Conservation (phyloP, 2,329 filamentous ascomycete species). For the Ophiostoma novo-ulmi region DNA sequence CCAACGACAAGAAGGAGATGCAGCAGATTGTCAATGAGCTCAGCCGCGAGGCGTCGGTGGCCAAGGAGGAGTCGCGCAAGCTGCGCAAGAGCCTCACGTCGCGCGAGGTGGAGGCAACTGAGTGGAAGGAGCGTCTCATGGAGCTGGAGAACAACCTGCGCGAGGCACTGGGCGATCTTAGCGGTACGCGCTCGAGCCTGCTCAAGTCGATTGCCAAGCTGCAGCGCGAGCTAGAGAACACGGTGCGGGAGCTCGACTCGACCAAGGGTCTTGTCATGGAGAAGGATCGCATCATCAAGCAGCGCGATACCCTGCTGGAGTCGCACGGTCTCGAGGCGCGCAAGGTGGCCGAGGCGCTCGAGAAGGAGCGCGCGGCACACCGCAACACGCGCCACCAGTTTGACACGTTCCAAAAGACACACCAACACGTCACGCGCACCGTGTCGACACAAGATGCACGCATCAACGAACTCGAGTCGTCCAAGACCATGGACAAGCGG, state of each 20-base stretch:
- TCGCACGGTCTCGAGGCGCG: constrained; percentile 80
- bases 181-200: constrained; percentile 77
- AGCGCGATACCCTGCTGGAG: constrained; percentile 83
- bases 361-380: constrained; percentile 81
- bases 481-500: constrained; percentile 70
- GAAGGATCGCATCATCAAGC: constrained; percentile 84
- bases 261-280: constrained; percentile 75
- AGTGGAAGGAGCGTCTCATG: constrained; percentile 85
- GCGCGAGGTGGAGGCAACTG: constrained; percentile 80
- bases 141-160: constrained; percentile 86
- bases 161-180: constrained; percentile 80
- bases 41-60: constrained; percentile 72
- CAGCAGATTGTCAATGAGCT: constrained; percentile 91
- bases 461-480: constrained; percentile 79
- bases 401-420: constrained; percentile 81
- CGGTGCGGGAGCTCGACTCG: constrained; percentile 72
- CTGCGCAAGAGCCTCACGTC: constrained; percentile 77
- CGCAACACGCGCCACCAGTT: constrained; percentile 82
- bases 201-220: constrained; percentile 82
- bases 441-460: constrained; percentile 79
- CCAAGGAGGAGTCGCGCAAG: constrained; percentile 79
- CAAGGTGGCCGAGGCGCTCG: constrained; percentile 78
- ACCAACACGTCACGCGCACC: constrained; percentile 80
- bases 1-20: constrained; percentile 88
- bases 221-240: constrained; percentile 80